A percentile compares a stretch with the other conserved stretches of the same genome.
phyloP scores from a whole-genome alignment of 2,329 filamentous ascomycete species.

The Scedosporium dehoogii region DNA sequence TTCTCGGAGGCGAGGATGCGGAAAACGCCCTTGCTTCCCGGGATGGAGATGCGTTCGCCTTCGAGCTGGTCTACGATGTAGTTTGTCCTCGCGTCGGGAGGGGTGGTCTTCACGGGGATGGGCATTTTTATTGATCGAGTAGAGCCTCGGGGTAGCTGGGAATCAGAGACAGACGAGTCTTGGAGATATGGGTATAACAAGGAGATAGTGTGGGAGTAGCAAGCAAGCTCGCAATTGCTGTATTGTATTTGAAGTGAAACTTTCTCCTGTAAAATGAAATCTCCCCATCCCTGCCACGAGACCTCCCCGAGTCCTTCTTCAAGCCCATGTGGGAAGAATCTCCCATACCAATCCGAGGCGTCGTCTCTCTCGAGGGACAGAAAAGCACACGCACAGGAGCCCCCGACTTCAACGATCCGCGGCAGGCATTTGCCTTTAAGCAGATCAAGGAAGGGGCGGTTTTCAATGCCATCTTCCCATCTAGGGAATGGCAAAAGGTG shows the following conservation, averaged over 20 bases:
- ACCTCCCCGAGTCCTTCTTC: conserved; percentile 20
- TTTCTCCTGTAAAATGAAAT: too few relatives aligned
- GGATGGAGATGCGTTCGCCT: conserved; percentile 39
- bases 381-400: conserved; percentile 12
- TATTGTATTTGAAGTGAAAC: too few relatives aligned
- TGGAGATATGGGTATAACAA: too few relatives aligned
- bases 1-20: conserved; percentile 40
- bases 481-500: conserved; percentile 16
- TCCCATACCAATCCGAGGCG: conserved; percentile 25
- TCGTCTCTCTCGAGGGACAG: conserved; percentile 31
- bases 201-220: too few relatives aligned
- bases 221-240: too few relatives aligned
- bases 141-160: too few relatives aligned
- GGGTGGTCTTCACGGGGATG: conserved; percentile 21
- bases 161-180: neutral
- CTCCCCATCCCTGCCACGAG: conserved; percentile 13
- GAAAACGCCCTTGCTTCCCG: conserved; percentile 40
- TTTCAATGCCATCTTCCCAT: conserved; percentile 20
- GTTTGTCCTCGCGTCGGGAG: conserved; percentile 25
- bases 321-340: conserved; percentile 23
- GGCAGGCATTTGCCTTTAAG: conserved; percentile 28
- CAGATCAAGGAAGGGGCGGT: conserved; percentile 30
- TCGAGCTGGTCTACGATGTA: conserved; percentile 39
- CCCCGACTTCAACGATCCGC: conserved; percentile 24
- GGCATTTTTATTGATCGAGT: conserved; percentile 14